These are phyloP conservation scores for Ogataea haglerorum DNA, from an alignment of 805 yeast genomes.

Conservation along the genomic window DNA sequence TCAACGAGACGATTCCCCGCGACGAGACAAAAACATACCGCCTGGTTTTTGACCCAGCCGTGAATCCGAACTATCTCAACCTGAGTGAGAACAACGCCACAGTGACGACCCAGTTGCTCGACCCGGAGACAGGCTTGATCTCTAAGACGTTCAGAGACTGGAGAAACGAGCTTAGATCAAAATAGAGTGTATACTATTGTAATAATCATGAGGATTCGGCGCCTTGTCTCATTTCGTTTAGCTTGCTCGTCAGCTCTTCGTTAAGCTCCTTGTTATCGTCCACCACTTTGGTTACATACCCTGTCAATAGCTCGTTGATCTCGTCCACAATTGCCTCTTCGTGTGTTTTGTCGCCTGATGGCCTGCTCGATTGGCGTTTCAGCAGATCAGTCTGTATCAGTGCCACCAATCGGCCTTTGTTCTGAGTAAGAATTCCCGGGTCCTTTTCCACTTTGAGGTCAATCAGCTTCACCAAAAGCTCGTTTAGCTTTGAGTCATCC, in stretches of 20 bases:
- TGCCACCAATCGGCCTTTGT: conserved; percentile 50
- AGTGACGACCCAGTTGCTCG: conserved; percentile 25
- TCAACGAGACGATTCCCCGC: conserved; percentile 51
- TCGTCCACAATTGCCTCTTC: conserved; percentile 16
- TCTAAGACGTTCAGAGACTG: conserved; percentile 50
- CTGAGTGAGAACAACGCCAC: conserved; percentile 44
- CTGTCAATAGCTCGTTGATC: conserved; percentile 18
- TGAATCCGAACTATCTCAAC: conserved; percentile 46
- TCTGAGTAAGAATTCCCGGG: conserved; percentile 44
- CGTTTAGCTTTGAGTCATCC: conserved; percentile 17
- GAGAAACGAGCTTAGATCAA: conserved; percentile 36
- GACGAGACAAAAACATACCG: conserved; percentile 50
- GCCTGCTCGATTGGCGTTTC: conserved; percentile 17
- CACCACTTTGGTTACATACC: conserved; percentile 19
- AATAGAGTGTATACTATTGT: conserved; percentile 4
- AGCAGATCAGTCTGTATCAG: conserved; percentile 50
- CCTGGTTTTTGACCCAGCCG: conserved; percentile 50
- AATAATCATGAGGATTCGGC: neutral
- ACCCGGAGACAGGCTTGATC: conserved; percentile 42
- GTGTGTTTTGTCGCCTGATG: conserved; percentile 9
- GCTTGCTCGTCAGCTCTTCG: conserved; percentile 10
- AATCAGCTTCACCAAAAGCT: conserved; percentile 33
- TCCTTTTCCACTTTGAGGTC: conserved; percentile 45
- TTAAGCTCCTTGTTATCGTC: conserved; percentile 14
- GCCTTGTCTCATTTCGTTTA: conserved; percentile 14